Base-by-base conservation (phyloP, 768 basidiomycete species). In the Xanthoconium purpureum region DNA sequence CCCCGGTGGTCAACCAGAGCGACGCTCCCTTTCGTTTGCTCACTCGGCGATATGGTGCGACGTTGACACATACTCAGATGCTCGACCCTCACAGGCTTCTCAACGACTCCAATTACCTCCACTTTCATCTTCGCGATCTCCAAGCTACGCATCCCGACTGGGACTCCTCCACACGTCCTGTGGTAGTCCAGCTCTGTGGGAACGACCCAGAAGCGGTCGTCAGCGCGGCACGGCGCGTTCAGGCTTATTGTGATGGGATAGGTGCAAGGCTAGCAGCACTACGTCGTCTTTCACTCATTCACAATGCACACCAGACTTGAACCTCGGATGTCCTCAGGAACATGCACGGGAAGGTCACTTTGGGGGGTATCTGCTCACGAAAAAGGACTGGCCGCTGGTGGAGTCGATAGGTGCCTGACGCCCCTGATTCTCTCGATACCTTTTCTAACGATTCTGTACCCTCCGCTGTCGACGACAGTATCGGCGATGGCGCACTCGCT, bases 1-100 rank as follows among this genome's bases (percentile, higher is more conserved):
- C 88, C 8, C 88, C 88, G 3, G 90, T 90, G 88, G 80, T 91
- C 55, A 84, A 88, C 56, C 89, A 90, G 65, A 89, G 87, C 29
- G 89, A 92, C 61, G 77, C 87, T 0, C 86, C 89, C 1, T 91
- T 90, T 63, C 79, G 89, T 35, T 60, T 80, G 13, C 78, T 91
- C 50, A 80, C 81, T 4, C 77, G 80, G 52, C 75, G 73, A 56
- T 78, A 90, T 69, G 84, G 85, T 18, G 81, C 86, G 29, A 88
- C 88, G 1, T 66, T 84, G 61, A 75, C 83, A 15, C 90, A 88
- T 71, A 88, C 89, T 4, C 89, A 91, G 65, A 92, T 92, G 90
- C 82, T 87, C 37, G 73, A 78, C 45, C 78, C 89, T 11, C 77
- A 84, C 37, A 78, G 72, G 55, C 75, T 92, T 14, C 67, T 90